Evolutionary conservation across 2,329 filamentous ascomycete genomes (phyloP), one percentile per base, ranked within the genome.

Genomic region (Penicillium sp.): DNA sequence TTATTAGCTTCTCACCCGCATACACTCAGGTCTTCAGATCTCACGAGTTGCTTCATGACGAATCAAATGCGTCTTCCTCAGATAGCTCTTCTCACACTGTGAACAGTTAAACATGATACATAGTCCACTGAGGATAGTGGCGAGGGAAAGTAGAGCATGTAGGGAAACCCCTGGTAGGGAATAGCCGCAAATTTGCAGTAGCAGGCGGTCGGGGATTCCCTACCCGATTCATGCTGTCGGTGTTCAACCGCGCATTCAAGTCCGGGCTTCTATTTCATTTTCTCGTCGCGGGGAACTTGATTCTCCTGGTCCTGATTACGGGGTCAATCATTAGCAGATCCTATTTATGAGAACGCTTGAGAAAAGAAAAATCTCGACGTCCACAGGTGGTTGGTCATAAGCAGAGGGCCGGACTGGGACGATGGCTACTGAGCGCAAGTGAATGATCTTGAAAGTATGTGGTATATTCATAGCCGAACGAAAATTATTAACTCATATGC

Each of bases 41-140:
- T 53, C 55, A 68, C 66, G 66, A 16, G 62, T 68, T 31, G 56
- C 47, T 46, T 68, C 61, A 56, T 69, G 66, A 1, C 66, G 66
- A 13, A 55, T 48, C 5, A 69, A 42, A 56, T 69, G 66, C 0
- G 62, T 53, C 47, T 65, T 69, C 29, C 66, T 56, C 16, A 63
- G 61, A 15, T 69, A 69, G 9, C 56, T 41, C n/a, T 65, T 68
- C n/a, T 62, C 58, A 45, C 66, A 69, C 39, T 59, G 53, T 13
- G 59, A 45, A 47, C 66, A 69, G 34, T 53, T 55, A 34, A 68
- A 69, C 65, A 67, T 65, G 47, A 42, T 43, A 36, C 42, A 45
- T 23, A 24, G 47, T 9, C 33, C 8, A 29, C 7, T 7, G 28
- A 29, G 28, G 12, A 29, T 9, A 12, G 12, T 9, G 16, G 4